These are phyloP conservation scores for Coemansia sp. DNA, from an alignment of 192 early-diverging fungal genomes.

Conservation along the genomic window DNA sequence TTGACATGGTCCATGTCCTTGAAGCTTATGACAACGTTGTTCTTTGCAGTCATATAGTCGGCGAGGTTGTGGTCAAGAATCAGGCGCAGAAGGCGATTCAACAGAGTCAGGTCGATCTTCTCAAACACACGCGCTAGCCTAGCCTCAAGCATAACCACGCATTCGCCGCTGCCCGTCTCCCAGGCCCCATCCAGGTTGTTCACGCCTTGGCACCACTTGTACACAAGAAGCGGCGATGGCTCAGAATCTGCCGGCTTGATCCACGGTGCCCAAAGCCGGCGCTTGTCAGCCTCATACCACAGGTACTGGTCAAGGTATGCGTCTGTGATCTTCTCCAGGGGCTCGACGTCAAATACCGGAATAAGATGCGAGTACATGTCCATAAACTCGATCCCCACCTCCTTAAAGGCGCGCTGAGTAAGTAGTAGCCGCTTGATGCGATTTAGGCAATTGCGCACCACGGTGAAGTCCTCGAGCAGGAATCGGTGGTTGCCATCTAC, in stretches of 20 bases:
- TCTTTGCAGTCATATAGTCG: conserved; percentile 99
- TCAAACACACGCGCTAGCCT: conserved; percentile 89
- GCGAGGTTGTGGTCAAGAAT: conserved; percentile 99
- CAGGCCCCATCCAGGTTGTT: conserved; percentile 97
- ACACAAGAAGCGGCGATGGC: conserved; percentile 93
- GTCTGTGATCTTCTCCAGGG: conserved; percentile 99
- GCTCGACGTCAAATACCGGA: conserved; percentile 96
- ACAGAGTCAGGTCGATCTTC: conserved; percentile 95
- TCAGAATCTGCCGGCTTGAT: conserved; percentile 97
- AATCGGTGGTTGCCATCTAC: conserved; percentile 53
- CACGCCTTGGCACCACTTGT: conserved; percentile 98
- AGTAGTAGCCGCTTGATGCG: conserved; percentile 94
- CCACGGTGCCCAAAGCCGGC: conserved; percentile 98
- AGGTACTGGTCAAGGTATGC: conserved; percentile 99
- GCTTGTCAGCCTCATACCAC: conserved; percentile 99
- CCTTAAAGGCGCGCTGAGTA: conserved; percentile 98
- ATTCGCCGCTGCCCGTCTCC: conserved; percentile 87
- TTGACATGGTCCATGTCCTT: conserved; percentile 99
- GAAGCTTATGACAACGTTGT: conserved; percentile 96
- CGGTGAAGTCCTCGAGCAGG: conserved; percentile 22
- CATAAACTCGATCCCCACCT: conserved; percentile 99
- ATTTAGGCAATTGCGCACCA: conserved; percentile 29
- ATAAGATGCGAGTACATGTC: conserved; percentile 96
- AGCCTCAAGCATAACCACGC: conserved; percentile 97
- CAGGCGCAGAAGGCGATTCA: conserved; percentile 89